Evolutionary conservation across 2,329 filamentous ascomycete genomes (phyloP).

Genomic region (Penicillium paneum): DNA sequence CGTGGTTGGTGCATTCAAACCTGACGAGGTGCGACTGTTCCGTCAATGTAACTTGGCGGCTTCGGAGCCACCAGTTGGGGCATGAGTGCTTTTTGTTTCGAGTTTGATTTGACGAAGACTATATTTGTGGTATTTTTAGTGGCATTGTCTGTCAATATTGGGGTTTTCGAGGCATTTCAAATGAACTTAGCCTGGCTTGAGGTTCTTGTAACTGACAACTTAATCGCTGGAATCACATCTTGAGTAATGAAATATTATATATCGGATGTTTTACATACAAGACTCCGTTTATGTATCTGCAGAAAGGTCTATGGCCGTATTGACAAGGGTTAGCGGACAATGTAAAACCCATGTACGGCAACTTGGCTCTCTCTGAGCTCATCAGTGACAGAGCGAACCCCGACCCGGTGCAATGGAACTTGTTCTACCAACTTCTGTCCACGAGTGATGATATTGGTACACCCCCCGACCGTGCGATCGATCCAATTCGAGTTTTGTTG

Average conservation of each 20-base stretch:
- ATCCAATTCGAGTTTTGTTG: constrained; percentile 39
- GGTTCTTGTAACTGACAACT: not conserved
- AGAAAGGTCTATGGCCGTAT: not conserved
- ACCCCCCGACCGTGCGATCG: constrained; percentile 46
- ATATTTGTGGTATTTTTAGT: too few species aligned
- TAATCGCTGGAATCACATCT: not conserved
- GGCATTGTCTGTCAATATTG: not conserved
- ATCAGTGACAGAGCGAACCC: constrained; percentile 51
- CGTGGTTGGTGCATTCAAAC: constrained; percentile 70
- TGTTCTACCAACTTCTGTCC: constrained; percentile 57
- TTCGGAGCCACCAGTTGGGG: constrained; percentile 22
- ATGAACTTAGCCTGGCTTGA: not conserved
- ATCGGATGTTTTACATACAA: not conserved
- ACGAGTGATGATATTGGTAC: constrained; percentile 49
- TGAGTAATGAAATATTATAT: not conserved
- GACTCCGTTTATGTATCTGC: not conserved
- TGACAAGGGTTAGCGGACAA: constrained; percentile 25
- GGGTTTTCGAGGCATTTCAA: not conserved
- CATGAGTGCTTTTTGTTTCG: constrained; percentile 1
- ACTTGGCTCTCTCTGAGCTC: constrained; percentile 48
- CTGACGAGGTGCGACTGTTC: constrained; percentile 71
- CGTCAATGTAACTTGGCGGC: constrained; percentile 74
- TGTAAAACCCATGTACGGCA: constrained; percentile 39
- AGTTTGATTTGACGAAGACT: too few species aligned
- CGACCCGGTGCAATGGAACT: constrained; percentile 58